A percentile compares a stretch with the other conserved stretches of the same genome.
Conservation (phyloP, 164 flowering plant species). For the Tetracentron sinense region DNA sequence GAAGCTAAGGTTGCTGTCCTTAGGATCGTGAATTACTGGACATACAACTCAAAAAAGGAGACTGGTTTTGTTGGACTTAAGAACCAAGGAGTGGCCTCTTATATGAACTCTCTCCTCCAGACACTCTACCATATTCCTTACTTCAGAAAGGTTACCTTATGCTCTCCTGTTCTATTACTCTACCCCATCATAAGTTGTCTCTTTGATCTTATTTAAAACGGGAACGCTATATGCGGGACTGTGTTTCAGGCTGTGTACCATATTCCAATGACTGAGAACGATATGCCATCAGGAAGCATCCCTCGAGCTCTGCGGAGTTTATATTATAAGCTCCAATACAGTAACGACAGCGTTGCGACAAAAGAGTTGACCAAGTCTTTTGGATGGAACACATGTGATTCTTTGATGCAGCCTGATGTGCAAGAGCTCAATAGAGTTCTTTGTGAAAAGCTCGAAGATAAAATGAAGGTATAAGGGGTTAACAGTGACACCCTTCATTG, state of each 20-base stretch:
- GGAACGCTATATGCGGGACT: background rate
- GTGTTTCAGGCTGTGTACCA: conserved; percentile 62
- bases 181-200: background rate
- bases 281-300: conserved; percentile 61
- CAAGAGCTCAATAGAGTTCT: conserved; percentile 61
- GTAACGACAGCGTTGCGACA: conserved; percentile 62
- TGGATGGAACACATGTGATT: conserved; percentile 65
- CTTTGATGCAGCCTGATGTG: conserved; percentile 64
- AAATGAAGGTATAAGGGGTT: conserved; percentile 48
- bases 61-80: conserved; percentile 74
- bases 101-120: conserved; percentile 76
- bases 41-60: conserved; percentile 68
- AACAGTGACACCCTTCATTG: background rate
- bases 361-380: conserved; percentile 67
- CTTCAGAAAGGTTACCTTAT: conserved; percentile 51
- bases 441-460: conserved; percentile 61
- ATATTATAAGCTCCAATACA: conserved; percentile 64
- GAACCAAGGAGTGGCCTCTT: conserved; percentile 76
- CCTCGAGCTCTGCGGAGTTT: conserved; percentile 66
- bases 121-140: conserved; percentile 68
- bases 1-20: conserved; percentile 74
- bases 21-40: conserved; percentile 50
- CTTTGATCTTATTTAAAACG: background rate
- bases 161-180: background rate
- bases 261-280: conserved; percentile 69